Percentiles rank a stretch among this genome's conserved stretches.
Evolutionary conservation across 495 filamentous ascomycete genomes (phyloP).

Genomic region (Penicillium salamii): DNA sequence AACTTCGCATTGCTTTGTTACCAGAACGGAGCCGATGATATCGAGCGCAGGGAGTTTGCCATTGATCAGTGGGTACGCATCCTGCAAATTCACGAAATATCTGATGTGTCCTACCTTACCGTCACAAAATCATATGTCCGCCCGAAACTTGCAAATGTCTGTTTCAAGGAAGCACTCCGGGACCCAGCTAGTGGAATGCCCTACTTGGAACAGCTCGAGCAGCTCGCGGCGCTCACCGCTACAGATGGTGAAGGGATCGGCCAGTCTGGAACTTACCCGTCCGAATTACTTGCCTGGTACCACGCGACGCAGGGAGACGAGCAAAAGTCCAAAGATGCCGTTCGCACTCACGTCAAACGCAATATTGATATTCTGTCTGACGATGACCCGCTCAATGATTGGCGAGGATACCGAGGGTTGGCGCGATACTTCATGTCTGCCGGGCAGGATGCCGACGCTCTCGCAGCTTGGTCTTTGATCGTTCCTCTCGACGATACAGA

Average conservation of each 20-base stretch:
- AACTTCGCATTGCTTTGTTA: conserved; percentile 8
- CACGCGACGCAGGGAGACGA: conserved; percentile 27
- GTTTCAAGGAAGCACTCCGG: background rate
- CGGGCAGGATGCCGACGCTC: conserved; percentile 10
- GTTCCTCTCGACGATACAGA: background rate
- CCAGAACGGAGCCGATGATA: background rate
- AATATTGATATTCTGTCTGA: conserved; percentile 42
- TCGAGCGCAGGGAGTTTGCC: background rate
- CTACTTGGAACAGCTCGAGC: conserved; percentile 1
- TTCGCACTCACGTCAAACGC: conserved; percentile 28
- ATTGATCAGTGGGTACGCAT: conserved; percentile 9
- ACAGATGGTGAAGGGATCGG: no score
- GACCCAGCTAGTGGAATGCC: background rate
- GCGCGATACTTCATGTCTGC: conserved; percentile 15
- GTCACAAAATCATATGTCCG: background rate
- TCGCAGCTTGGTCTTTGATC: conserved; percentile 21
- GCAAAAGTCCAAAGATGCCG: conserved; percentile 22
- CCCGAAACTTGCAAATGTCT: background rate
- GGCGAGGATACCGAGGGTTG: conserved; percentile 32
- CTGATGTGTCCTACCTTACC: background rate
- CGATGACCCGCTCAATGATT: conserved; percentile 42
- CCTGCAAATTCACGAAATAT: conserved; percentile 1
- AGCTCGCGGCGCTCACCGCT: background rate
- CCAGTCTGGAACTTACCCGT: background rate
- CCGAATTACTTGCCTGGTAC: conserved; percentile 19